Percentiles rank a stretch among this genome's conserved stretches.
Evolutionary conservation across 768 basidiomycete species (phyloP).

Genomic region (Tulasnella sp.): DNA sequence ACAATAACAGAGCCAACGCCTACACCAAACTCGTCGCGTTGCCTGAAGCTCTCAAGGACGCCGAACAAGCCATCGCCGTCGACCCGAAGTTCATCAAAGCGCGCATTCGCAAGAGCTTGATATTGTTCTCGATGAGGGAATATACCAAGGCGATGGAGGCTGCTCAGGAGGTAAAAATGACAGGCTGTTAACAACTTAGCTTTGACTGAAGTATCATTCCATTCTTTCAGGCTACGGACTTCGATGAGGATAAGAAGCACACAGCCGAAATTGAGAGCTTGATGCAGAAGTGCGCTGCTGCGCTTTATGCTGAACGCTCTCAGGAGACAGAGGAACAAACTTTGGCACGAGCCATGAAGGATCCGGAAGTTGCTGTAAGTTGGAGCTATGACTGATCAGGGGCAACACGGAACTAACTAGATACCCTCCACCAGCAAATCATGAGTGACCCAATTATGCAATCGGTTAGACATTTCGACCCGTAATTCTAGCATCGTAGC

Average conservation of each 20-base stretch:
- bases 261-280: conserved; percentile 78
- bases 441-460: conserved; percentile 94
- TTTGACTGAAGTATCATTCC: neutral
- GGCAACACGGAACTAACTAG: neutral
- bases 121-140: conserved; percentile 89
- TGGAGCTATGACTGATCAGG: conserved; percentile 21
- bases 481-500: neutral
- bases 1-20: conserved; percentile 98
- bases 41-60: conserved; percentile 96
- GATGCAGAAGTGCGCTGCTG: conserved; percentile 79
- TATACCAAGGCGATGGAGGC: conserved; percentile 85
- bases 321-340: conserved; percentile 93
- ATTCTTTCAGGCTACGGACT: conserved; percentile 57
- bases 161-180: conserved; percentile 56
- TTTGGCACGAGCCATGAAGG: conserved; percentile 90
- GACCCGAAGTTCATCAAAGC: conserved; percentile 94
- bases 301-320: conserved; percentile 74
- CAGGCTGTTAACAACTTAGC: neutral
- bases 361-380: conserved; percentile 91
- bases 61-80: conserved; percentile 87
- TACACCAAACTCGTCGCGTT: conserved; percentile 94
- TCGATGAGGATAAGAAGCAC: conserved; percentile 83
- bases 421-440: conserved; percentile 56
- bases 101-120: conserved; percentile 88
- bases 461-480: conserved; percentile 44